These are phyloP conservation scores for Clausena lansium DNA, from an alignment of 345 rosid genomes.

Conservation along the genomic window DNA sequence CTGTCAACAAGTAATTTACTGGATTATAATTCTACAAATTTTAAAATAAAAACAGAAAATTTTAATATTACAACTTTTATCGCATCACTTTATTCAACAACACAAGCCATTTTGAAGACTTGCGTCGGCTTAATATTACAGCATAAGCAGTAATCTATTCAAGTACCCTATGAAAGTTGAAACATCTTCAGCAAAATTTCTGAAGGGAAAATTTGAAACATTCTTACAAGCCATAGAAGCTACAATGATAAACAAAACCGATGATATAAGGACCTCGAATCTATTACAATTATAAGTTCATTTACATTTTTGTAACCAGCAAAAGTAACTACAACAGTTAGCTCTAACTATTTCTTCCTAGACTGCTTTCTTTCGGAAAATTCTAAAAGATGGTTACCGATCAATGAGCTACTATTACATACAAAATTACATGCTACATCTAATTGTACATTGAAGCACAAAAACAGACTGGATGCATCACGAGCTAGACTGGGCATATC, in stretches of 20 bases:
- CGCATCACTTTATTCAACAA: too few species aligned
- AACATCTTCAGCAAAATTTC: too few species aligned
- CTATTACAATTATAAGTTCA: slow-evolving; percentile 5
- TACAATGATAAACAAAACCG: slow-evolving; percentile 6
- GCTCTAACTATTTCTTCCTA: slow-evolving; percentile 32
- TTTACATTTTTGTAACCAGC: slow-evolving; percentile 18
- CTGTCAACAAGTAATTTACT: neutral
- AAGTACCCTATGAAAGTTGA: too few species aligned
- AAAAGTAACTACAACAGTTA: slow-evolving; percentile 4
- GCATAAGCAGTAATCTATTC: neutral
- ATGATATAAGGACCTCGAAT: neutral
- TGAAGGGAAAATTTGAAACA: neutral
- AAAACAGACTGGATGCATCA: neutral
- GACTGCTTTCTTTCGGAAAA: slow-evolving; percentile 12
- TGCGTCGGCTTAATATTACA: neutral
- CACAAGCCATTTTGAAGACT: neutral
- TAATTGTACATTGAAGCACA: slow-evolving; percentile 25
- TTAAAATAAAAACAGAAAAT: too few species aligned
- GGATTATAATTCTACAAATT: too few species aligned
- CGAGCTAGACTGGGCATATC: neutral
- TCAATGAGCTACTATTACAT: slow-evolving; percentile 14
- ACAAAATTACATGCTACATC: slow-evolving; percentile 16
- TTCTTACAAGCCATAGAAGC: slow-evolving; percentile 6
- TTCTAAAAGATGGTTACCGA: slow-evolving; percentile 1
- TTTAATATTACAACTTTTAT: too few species aligned